Evolutionary conservation across 441 rosid genomes (phyloP).

Genomic region (Eruca vesicaria): DNA sequence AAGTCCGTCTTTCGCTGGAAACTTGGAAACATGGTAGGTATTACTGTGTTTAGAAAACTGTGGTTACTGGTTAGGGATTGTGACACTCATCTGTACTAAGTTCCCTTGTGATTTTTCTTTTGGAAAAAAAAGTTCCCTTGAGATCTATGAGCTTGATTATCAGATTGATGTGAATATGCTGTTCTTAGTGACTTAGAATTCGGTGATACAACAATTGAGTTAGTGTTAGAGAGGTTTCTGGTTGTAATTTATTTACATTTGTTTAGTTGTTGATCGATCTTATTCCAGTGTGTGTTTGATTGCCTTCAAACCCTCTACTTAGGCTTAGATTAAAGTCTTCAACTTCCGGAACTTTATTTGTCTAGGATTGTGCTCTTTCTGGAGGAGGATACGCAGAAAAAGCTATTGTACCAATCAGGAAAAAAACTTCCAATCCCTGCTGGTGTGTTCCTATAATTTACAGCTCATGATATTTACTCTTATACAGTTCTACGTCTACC

Average conservation of each 20-base stretch:
- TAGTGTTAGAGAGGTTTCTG: background rate
- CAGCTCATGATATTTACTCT: background rate
- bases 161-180: background rate
- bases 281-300: background rate
- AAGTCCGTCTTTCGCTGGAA: no score
- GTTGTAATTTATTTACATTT: background rate
- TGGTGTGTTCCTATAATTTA: background rate
- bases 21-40: background rate
- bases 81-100: background rate
- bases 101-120: no score
- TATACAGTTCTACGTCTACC: no score
- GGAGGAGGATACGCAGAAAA: no score
- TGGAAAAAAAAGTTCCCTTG: background rate
- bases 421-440: background rate
- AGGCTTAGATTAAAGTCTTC: background rate
- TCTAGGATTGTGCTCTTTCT: no score
- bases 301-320: background rate
- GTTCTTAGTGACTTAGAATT: background rate
- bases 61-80: background rate
- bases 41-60: background rate
- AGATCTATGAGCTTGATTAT: background rate
- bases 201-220: background rate
- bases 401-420: no score
- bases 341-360: no score
- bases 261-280: background rate